Evolutionary conservation across 176 grass and related monocot genomes (phyloP), one percentile per base, ranked within the genome.

Genomic region (Cenchrus purpureus): DNA sequence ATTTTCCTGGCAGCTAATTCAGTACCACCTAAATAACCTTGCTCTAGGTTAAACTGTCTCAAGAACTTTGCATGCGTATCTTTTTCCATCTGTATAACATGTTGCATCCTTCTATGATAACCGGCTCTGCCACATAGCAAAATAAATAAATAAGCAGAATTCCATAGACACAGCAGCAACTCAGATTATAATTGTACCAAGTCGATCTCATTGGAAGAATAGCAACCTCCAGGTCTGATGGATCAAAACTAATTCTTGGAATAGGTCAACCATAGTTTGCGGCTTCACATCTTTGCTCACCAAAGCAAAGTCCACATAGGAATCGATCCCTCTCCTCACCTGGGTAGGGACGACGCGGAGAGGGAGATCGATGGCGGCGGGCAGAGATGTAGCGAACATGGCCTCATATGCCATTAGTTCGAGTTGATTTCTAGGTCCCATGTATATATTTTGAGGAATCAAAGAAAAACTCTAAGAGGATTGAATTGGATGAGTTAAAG

Each of bases 51-150:
- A 82, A 19, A 87, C 52, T 87, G 89, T 72, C 89, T 94, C 69
- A 86, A 87, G 65, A 94, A 98, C 53, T 90, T 77, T 48, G 87
- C 16, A 20, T 95, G 82, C 70, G 55, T 94, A 61, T 94, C 77
- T 87, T 91, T 95, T 74, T 95, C 96, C 85, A 92, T 93, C 71
- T 94, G 96, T 81, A 95, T 83, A 86, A 95, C 83, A 75, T 90
- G 89, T 69, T 88, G 90, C 69, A 98, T 84, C 74, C 93, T 93
- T 68, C 85, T 89, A 80, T 82, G 86, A 85, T 95, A 95, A 70
- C 88, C 89, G 87, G 81, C 43, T 69, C 96, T 98, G 83, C 34
- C 12, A 85, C 62, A 76, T 12, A 77, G 74, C 19, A 67, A 76
- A 45, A 71, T 7, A 77, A 68, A 45, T 67, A 72, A 87, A 73